Conservation (phyloP, 2,329 filamentous ascomycete species). For the Hymenoscyphus occultus region DNA sequence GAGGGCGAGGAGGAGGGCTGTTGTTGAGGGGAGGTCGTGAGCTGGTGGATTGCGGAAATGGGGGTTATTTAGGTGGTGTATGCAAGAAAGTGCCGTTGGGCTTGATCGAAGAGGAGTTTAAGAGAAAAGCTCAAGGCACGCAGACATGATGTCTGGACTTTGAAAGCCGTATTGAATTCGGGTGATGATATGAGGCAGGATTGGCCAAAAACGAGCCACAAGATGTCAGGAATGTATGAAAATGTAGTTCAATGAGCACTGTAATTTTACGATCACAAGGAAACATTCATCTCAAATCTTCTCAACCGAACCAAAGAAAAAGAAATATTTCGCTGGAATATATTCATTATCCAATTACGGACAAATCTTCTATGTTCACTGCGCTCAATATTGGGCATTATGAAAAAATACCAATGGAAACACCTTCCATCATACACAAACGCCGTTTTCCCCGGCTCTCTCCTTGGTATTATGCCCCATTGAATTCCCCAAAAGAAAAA, state of each 20-base stretch:
- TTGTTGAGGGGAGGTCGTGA: not conserved
- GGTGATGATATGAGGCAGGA: too few species aligned
- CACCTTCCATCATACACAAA: not conserved
- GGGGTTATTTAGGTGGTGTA: not conserved
- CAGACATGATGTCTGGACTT: too few species aligned
- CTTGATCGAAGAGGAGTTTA: too few species aligned
- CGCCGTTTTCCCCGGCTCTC: not conserved
- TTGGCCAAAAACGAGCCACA: too few species aligned
- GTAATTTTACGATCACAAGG: too few species aligned
- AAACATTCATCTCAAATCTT: too few species aligned
- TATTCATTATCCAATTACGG: constrained; percentile 4
- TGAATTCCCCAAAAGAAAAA: not conserved
- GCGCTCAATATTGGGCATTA: not conserved
- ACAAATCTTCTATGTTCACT: not conserved
- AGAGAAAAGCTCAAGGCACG: too few species aligned
- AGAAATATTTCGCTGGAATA: not conserved
- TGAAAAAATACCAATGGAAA: not conserved
- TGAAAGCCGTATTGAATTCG: too few species aligned
- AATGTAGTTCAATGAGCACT: too few species aligned
- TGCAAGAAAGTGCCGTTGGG: too few species aligned
- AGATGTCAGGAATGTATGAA: too few species aligned
- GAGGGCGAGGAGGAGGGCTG: constrained; percentile 25
- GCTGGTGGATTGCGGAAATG: not conserved
- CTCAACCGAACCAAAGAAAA: not conserved
- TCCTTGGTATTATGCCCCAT: not conserved